Base-by-base conservation (phyloP, 176 grass and related monocot genomes). In the Dendrocalamus sinicus region DNA sequence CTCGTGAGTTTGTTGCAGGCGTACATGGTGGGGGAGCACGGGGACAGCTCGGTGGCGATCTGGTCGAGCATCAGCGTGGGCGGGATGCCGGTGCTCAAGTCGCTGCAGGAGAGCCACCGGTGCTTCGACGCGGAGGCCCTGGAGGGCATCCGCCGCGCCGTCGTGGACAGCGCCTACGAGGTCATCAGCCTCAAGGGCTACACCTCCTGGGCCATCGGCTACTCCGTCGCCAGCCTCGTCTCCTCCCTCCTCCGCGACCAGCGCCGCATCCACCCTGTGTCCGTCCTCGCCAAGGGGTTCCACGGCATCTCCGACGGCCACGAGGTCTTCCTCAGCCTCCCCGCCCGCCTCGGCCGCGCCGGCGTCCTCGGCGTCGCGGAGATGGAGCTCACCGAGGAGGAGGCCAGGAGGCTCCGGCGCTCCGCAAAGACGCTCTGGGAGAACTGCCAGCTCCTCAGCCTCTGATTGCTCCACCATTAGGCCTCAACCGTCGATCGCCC, bases 121-220 rank as follows among this genome's bases (percentile, higher is more conserved):
- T 16, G 79, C 37, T 76, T 92, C 77, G 83, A 83, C 17, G 76
- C 83, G 73, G 85, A 45, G 23, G 79, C 86, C 0, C 79, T 97
- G 4, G 90, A 97, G 61, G 53, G 82, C 41, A 97, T 93, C 37
- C 88, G 94, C 3, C 87, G 87, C 2, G 88, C 90, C 5, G 90
- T 97, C 0, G 90, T 97, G 0, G 62, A 79, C 67, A 89, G 94
- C 66, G 94, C 94, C 1, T 92, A 97, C 60, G 94, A 97, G 92
- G 94, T 97, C 2, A 94, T 97, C 60, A 19, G 28, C 9, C 90
- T 97, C 48, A 97, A 97, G 53, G 94, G 94, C 0, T 92, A 97
- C 86, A 97, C 94, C 40, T 97, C 94, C 13, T 97, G 92, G 94
- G 94, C 94, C 70, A 97, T 97, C 67, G 94, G 94, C 6, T 97